Evolutionary conservation across 495 filamentous ascomycete species (phyloP).

Genomic region (Tricharina praecox): DNA sequence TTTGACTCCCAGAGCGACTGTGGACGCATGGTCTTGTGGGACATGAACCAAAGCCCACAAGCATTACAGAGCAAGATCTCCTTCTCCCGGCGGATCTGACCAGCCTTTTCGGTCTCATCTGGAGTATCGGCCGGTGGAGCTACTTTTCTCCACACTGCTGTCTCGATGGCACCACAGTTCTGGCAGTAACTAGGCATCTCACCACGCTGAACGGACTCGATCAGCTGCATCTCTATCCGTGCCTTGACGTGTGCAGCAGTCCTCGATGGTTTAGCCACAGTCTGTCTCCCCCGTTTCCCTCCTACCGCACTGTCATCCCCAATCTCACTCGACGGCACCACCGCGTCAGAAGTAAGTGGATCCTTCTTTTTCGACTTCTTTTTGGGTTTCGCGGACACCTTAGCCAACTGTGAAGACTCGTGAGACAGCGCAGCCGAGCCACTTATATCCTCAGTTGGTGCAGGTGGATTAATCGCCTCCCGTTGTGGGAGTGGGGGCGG

Average conservation of each 20-base stretch:
- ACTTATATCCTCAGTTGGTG: not conserved
- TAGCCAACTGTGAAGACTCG: constrained; percentile 6
- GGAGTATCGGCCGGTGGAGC: constrained; percentile 40
- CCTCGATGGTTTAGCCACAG: constrained; percentile 12
- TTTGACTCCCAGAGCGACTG: constrained; percentile 53
- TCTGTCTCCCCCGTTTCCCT: constrained; percentile 7
- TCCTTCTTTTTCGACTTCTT: constrained; percentile 8
- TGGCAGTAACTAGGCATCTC: constrained; percentile 69
- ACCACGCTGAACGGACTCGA: constrained; percentile 32
- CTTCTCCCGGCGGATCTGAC: constrained; percentile 29
- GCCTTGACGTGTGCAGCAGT: constrained; percentile 25
- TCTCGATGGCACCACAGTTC: constrained; percentile 89
- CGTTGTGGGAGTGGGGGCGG: too few relatives aligned
- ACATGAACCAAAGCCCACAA: constrained; percentile 85
- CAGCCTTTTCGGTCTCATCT: constrained; percentile 42
- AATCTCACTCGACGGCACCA: constrained; percentile 19
- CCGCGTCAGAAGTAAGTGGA: constrained; percentile 9
- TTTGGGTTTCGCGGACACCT: constrained; percentile 3
- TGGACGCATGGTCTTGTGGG: constrained; percentile 70
- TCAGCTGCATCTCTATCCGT: constrained; percentile 23
- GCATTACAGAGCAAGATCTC: constrained; percentile 81
- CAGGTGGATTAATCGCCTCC: not conserved
- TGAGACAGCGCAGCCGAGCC: constrained; percentile 13
- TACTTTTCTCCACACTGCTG: constrained; percentile 84
- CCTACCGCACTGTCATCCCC: constrained; percentile 26